phyloP scores from a whole-genome alignment of 2,329 filamentous ascomycete genomes.

The Ascochyta lentis region DNA sequence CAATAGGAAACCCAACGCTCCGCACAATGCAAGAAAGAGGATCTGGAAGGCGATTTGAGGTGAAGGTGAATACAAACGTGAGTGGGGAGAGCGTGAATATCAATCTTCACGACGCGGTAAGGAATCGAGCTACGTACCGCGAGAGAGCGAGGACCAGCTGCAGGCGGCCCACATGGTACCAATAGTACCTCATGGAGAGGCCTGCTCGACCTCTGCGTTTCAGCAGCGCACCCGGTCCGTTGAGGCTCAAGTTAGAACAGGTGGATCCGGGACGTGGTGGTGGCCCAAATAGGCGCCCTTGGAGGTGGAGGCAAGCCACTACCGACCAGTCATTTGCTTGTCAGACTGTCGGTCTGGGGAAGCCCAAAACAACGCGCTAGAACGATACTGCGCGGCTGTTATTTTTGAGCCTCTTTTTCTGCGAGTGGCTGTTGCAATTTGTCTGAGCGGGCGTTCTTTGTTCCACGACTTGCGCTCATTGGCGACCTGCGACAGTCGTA shows the following conservation, averaged over 20 bases:
- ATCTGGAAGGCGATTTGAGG: slow-evolving; percentile 29
- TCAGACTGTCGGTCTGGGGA: slow-evolving; percentile 44
- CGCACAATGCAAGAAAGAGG: slow-evolving; percentile 46
- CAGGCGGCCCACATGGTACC: slow-evolving; percentile 45
- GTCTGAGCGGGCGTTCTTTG: slow-evolving; percentile 42
- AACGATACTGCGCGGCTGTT: slow-evolving; percentile 32
- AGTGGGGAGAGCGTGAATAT: slow-evolving; percentile 32
- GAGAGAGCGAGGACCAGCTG: slow-evolving; percentile 48
- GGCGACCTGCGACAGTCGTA: slow-evolving; percentile 32
- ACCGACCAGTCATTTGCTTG: slow-evolving; percentile 49
- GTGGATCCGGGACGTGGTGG: slow-evolving; percentile 41
- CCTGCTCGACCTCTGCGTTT: slow-evolving; percentile 50
- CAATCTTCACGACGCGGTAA: slow-evolving; percentile 36
- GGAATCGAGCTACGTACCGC: slow-evolving; percentile 49
- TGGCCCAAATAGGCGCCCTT: slow-evolving; percentile 50
- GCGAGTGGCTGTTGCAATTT: slow-evolving; percentile 42
- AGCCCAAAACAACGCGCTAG: slow-evolving; percentile 44
- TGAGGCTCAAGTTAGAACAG: slow-evolving; percentile 53
- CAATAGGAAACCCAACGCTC: slow-evolving; percentile 34
- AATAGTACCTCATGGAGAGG: slow-evolving; percentile 48
- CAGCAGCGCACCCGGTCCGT: slow-evolving; percentile 50
- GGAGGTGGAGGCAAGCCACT: slow-evolving; percentile 39
- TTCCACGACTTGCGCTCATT: slow-evolving; percentile 48
- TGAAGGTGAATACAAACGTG: slow-evolving; percentile 26
- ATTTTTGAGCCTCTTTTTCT: slow-evolving; percentile 36